Evolutionary conservation across 257 asterid genomes (phyloP).

Genomic region (Forsythia viridissima): DNA sequence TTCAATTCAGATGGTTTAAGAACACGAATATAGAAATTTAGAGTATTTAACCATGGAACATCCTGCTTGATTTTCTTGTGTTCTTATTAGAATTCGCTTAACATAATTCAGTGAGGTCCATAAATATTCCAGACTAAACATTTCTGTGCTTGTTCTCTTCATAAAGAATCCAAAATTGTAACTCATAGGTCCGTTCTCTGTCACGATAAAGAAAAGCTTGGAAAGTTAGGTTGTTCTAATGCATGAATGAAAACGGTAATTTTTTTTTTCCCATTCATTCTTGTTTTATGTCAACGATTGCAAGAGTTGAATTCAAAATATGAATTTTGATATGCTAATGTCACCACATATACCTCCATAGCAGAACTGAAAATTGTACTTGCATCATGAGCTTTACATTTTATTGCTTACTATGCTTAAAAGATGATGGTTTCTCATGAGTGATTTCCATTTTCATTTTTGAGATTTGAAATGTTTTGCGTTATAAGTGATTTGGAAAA

Average conservation of each 20-base stretch:
- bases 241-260: not conserved
- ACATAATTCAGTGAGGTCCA: no score
- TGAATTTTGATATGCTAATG: not conserved
- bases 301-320: not conserved
- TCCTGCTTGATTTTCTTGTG: no score
- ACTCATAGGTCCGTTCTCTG: not conserved
- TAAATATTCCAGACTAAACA: no score
- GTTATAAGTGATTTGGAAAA: not conserved
- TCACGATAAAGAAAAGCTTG: not conserved
- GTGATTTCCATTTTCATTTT: not conserved
- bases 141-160: no score
- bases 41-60: not conserved
- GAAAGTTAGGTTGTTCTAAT: not conserved
- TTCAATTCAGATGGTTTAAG: no score
- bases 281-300: not conserved
- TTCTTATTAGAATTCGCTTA: no score
- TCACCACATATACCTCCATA: not conserved
- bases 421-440: not conserved
- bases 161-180: not conserved
- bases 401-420: slow-evolving; percentile 1
- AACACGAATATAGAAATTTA: no score
- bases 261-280: not conserved
- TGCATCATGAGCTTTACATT: not conserved
- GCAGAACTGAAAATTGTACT: not conserved
- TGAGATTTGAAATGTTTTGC: not conserved